Base-by-base conservation (phyloP, 768 basidiomycete species). In the Mycena chlorophos region DNA sequence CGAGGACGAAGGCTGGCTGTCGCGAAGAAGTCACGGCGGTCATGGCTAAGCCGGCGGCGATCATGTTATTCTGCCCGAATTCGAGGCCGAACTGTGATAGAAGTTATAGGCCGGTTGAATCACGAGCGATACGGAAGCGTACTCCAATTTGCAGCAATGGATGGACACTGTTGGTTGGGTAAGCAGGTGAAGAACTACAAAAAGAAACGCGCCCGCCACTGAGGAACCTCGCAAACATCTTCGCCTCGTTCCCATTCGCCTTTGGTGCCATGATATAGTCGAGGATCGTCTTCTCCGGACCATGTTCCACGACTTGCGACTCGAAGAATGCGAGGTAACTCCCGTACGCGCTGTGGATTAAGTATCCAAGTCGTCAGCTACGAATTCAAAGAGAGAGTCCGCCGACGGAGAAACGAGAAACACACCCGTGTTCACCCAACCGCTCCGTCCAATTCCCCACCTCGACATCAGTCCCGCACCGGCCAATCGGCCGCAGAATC, bases 371-470 rank as follows among this genome's bases (percentile, higher is more conserved):
- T 6, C 5, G 2, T 2, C 19, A 2, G 0, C 20, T 29, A 31
- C 6, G 10, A 31, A 51, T n/a, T 12, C 8, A 20, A 46, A 42
- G 40, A 42, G 13, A 20, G 6, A 45, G 13, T 27, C 19, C 28
- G 12, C 19, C 23, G 12, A 10, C 17, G 3, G n/a, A n/a, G n/a
- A n/a, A n/a, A n/a, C n/a, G n/a, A n/a, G n/a, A 38, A 2, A 59
- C 71, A 46, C 40, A 78, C 77, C 67, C 69, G 27, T 64, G 69
- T 30, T 76, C 63, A 0, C 75, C 76, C 3, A 78, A 50, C 23
- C 68, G 71, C 14, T 69, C 54, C 1, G 67, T 66, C 68, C 76
- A 75, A 55, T 74, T 74, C 29, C 62, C 46, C 4, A 61, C 57
- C 2, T 63, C 66, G 12, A 77, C 63, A n/a, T 65, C 60, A 3